Conservation (phyloP, 805 yeast genomes). For the Cyberlindnera maritima region DNA sequence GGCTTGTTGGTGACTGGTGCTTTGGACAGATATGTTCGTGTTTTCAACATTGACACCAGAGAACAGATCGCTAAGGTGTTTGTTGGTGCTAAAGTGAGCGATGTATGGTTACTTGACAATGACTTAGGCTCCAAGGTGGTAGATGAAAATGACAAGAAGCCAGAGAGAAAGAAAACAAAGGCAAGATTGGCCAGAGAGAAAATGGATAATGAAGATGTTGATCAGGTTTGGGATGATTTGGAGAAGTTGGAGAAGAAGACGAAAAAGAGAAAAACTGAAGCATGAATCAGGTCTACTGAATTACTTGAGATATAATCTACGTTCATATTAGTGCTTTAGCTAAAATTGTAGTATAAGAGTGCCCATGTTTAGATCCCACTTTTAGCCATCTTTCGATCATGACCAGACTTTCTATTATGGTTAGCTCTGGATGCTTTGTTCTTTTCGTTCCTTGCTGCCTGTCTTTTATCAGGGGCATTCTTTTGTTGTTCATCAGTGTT, state of each 20-base stretch:
- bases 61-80: constrained; percentile 66
- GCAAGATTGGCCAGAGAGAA: constrained; percentile 38
- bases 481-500: background rate
- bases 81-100: constrained; percentile 66
- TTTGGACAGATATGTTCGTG: constrained; percentile 81
- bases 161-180: constrained; percentile 14
- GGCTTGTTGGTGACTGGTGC: constrained; percentile 73
- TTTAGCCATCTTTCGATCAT: constrained; percentile 48
- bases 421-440: constrained; percentile 58
- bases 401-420: constrained; percentile 63
- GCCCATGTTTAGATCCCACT: constrained; percentile 6
- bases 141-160: constrained; percentile 29
- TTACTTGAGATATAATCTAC: background rate
- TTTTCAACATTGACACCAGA: constrained; percentile 61
- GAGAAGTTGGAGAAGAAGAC: constrained; percentile 19
- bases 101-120: constrained; percentile 49
- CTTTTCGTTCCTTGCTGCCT: constrained; percentile 46
- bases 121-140: constrained; percentile 33
- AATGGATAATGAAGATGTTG: constrained; percentile 31
- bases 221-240: constrained; percentile 37
- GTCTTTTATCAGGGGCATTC: constrained; percentile 28
- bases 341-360: background rate
- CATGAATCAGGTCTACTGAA: background rate
- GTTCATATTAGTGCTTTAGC: no score
- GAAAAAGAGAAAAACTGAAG: constrained; percentile 20